Conservation (phyloP, 208 protist species). For the Naegleria fowleri region DNA sequence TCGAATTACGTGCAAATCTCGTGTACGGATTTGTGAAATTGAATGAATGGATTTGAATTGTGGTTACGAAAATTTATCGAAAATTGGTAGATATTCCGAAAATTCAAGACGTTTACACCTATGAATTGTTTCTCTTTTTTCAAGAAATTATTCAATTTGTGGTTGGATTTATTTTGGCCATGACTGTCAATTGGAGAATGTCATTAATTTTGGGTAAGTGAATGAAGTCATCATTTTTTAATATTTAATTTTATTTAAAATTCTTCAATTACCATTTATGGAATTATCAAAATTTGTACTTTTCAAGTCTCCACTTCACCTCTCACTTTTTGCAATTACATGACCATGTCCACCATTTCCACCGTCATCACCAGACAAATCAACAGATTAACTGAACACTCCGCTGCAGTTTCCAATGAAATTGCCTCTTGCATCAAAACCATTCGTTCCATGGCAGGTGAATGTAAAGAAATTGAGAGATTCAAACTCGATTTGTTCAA, state of each 20-base stretch:
- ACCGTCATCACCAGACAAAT: neutral
- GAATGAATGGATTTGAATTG: too few species aligned
- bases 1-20: too few species aligned
- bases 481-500: neutral
- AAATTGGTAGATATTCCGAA: neutral
- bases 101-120: neutral
- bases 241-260: too few species aligned
- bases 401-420: neutral
- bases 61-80: neutral
- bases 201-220: neutral
- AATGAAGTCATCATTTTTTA: too few species aligned
- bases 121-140: neutral
- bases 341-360: neutral
- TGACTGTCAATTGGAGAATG: neutral
- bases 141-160: constrained; percentile 12
- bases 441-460: neutral
- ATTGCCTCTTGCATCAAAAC: neutral
- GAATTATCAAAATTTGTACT: too few species aligned
- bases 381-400: neutral
- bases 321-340: neutral
- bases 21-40: too few species aligned
- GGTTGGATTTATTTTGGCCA: neutral
- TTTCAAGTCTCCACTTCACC: too few species aligned
- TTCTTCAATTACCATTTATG: too few species aligned
- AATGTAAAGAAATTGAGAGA: neutral